Percentiles rank a stretch among this genome's conserved stretches.
Evolutionary conservation across 345 rosid species (phyloP).

Genomic region (Camelina neglecta): DNA sequence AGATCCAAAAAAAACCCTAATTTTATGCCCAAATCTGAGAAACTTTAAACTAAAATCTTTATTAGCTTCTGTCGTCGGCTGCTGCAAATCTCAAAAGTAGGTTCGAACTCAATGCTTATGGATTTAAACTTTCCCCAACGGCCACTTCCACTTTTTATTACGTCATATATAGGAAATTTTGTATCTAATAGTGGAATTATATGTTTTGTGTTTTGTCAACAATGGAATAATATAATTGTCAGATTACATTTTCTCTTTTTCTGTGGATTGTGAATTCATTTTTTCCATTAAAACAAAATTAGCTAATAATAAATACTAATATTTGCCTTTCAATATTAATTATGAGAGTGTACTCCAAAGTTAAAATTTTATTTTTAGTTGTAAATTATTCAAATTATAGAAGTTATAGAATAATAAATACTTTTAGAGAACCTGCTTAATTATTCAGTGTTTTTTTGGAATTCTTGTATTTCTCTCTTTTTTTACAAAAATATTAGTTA

Average conservation of each 20-base stretch:
- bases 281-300: neutral
- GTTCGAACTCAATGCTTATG: constrained; percentile 27
- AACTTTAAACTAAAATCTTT: constrained; percentile 9
- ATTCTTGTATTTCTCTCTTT: neutral
- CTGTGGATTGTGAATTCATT: too few relatives aligned
- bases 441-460: too few relatives aligned
- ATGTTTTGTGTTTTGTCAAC: neutral
- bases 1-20: constrained; percentile 30
- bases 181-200: neutral
- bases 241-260: too few relatives aligned
- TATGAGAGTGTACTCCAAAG: neutral
- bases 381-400: neutral
- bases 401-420: neutral
- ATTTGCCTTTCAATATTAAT: neutral
- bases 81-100: constrained; percentile 7
- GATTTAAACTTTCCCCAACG: constrained; percentile 42
- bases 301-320: neutral
- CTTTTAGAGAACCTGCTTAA: too few relatives aligned
- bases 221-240: neutral
- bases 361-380: neutral
- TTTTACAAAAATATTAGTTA: neutral
- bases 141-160: constrained; percentile 31
- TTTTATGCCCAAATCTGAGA: constrained; percentile 35
- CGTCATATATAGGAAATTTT: constrained; percentile 23
- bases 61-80: constrained; percentile 12